Conservation (phyloP, 805 yeast species). For the Kluyveromyces nonfermentans region DNA sequence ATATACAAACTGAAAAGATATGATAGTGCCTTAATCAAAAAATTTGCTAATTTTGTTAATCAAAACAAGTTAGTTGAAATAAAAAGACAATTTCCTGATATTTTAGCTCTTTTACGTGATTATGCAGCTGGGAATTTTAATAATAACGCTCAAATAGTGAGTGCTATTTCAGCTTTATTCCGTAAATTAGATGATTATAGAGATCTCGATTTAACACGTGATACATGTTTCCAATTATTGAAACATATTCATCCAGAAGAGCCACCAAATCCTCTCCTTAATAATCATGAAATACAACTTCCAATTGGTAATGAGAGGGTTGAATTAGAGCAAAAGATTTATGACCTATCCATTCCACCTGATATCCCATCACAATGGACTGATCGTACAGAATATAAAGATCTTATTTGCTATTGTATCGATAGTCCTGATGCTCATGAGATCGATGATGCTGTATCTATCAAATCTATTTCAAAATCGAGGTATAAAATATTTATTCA, state of each 20-base stretch:
- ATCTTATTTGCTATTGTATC: slow-evolving; percentile 64
- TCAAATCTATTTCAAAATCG: slow-evolving; percentile 30
- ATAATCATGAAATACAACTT: slow-evolving; percentile 38
- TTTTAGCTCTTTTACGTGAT: slow-evolving; percentile 41
- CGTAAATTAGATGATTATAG: slow-evolving; percentile 18
- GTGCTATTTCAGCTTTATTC: slow-evolving; percentile 37
- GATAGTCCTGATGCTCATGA: slow-evolving; percentile 77
- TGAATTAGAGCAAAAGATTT: slow-evolving; percentile 33
- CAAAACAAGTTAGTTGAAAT: slow-evolving; percentile 5
- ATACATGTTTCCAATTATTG: slow-evolving; percentile 45
- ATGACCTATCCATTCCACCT: slow-evolving; percentile 14
- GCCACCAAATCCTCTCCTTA: slow-evolving; percentile 40
- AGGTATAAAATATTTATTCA: slow-evolving; percentile 50
- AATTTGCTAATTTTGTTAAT: slow-evolving; percentile 21
- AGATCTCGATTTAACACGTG: slow-evolving; percentile 40
- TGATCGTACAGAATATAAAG: slow-evolving; percentile 33
- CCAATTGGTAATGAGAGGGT: slow-evolving; percentile 40
- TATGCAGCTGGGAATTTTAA: slow-evolving; percentile 46
- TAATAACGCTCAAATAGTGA: slow-evolving; percentile 38
- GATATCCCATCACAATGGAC: slow-evolving; percentile 9
- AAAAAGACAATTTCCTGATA: slow-evolving; percentile 22
- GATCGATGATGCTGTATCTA: slow-evolving; percentile 86
- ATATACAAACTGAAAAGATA: slow-evolving; percentile 20
- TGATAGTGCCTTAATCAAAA: slow-evolving; percentile 13
- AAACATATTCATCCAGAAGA: slow-evolving; percentile 23